Percentiles rank a stretch among this genome's conserved stretches.
Conservation (phyloP, 164 flowering plant species). For the Chimonanthus salicifolius region DNA sequence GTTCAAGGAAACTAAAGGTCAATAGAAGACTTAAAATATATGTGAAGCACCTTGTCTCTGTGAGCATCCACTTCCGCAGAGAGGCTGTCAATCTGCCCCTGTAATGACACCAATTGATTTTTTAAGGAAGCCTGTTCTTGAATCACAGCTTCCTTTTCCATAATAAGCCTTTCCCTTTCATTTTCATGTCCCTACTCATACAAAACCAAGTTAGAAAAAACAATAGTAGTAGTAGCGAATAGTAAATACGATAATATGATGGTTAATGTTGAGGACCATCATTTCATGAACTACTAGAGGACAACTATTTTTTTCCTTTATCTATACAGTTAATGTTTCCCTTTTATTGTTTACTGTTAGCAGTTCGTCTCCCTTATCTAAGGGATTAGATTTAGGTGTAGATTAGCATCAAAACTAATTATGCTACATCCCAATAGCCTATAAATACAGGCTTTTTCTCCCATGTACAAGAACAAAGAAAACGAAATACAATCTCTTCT, state of each 20-base stretch:
- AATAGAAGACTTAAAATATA: background rate
- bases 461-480: too few species aligned
- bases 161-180: slow-evolving; percentile 74
- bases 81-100: slow-evolving; percentile 48
- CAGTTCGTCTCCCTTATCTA: too few species aligned
- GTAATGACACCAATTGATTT: slow-evolving; percentile 49
- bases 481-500: too few species aligned
- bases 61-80: slow-evolving; percentile 52
- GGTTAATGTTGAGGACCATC: too few species aligned
- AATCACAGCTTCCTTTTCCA: slow-evolving; percentile 87
- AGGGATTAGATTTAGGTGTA: too few species aligned
- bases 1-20: background rate
- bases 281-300: too few species aligned
- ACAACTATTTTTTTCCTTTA: too few species aligned
- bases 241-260: background rate
- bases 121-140: slow-evolving; percentile 63
- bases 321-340: too few species aligned
- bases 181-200: slow-evolving; percentile 62
- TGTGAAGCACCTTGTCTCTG: slow-evolving; percentile 43
- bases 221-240: background rate
- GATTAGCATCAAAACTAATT: too few species aligned
- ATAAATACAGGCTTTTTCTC: too few species aligned
- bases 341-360: too few species aligned
- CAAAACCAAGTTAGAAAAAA: slow-evolving; percentile 11
- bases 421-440: too few species aligned